A percentile compares a stretch with the other conserved stretches of the same genome.
These are phyloP conservation scores for Apiotrichum sp. DNA, from an alignment of 1,284 basidiomycete species.

Conservation along the genomic window DNA sequence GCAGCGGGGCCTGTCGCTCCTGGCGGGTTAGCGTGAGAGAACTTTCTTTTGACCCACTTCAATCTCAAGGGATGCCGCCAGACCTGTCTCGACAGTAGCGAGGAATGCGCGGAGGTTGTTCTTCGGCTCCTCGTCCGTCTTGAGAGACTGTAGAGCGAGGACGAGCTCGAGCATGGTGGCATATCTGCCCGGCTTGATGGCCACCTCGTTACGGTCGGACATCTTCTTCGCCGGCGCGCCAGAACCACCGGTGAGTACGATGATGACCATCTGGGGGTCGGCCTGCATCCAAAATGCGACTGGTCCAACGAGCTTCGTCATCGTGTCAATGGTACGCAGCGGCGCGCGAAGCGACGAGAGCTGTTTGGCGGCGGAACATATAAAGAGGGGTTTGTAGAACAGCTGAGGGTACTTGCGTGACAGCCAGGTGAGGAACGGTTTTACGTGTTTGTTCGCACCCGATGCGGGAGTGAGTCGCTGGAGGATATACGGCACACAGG, in stretches of 20 bases:
- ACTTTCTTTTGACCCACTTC: conserved; percentile 33
- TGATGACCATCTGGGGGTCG: conserved; percentile 68
- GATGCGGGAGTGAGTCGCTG: conserved; percentile 12
- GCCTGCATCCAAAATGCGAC: conserved; percentile 57
- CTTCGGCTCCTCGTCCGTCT: background rate
- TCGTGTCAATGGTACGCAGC: conserved; percentile 53
- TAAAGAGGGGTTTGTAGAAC: conserved; percentile 69
- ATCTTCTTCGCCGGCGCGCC: conserved; percentile 34
- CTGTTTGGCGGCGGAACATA: conserved; percentile 60
- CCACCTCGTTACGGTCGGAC: conserved; percentile 42
- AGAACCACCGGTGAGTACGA: conserved; percentile 52
- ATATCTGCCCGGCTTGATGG: conserved; percentile 59
- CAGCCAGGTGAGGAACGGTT: conserved; percentile 27
- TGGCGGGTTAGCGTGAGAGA: background rate
- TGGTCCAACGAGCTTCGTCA: conserved; percentile 54
- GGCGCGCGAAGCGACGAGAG: conserved; percentile 57
- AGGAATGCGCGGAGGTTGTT: conserved; percentile 47
- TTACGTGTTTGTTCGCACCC: conserved; percentile 1
- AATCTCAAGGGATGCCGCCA: conserved; percentile 57
- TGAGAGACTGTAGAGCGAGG: conserved; percentile 43
- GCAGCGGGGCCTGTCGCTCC: conserved; percentile 46
- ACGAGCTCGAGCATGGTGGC: conserved; percentile 62
- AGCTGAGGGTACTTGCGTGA: conserved; percentile 52
- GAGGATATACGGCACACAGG: conserved; percentile 13
- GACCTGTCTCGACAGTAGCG: conserved; percentile 54